A percentile compares a stretch with the other conserved stretches of the same genome.
Conservation (phyloP, 108 stramenopile species). For the Tribonema minus region DNA sequence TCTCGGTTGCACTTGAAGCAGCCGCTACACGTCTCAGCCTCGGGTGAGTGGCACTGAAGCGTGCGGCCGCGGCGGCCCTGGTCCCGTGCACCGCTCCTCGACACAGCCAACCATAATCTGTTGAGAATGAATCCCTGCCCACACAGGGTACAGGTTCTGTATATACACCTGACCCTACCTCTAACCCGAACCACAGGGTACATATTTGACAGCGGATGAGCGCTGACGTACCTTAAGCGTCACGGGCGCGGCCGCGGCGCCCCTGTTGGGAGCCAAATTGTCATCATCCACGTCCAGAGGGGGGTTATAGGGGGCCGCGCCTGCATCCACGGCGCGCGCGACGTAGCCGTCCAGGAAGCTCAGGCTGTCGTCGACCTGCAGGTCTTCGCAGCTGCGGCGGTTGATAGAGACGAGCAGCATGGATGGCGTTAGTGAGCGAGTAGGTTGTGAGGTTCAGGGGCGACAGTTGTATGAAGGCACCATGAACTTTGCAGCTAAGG, state of each 20-base stretch:
- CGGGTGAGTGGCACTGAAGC: too few species aligned
- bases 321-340: conserved; percentile 70
- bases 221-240: conserved; percentile 83
- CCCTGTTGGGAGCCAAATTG: too few species aligned
- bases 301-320: conserved; percentile 72
- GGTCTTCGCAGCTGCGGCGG: too few species aligned
- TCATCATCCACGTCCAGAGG: conserved; percentile 55
- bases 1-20: too few species aligned
- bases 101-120: conserved; percentile 39
- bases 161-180: conserved; percentile 1
- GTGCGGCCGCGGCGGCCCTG: too few species aligned
- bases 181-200: conserved; percentile 9
- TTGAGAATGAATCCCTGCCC: conserved; percentile 15
- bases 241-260: too few species aligned
- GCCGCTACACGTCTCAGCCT: too few species aligned
- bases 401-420: too few species aligned
- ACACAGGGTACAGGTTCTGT: not conserved
- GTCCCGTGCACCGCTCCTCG: too few species aligned
- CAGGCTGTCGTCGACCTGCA: conserved; percentile 80
- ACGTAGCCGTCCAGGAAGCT: conserved; percentile 82
- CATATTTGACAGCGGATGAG: conserved; percentile 40
- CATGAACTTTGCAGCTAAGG: not conserved
- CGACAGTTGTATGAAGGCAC: not conserved
- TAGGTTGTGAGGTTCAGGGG: not conserved
- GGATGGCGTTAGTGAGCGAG: conserved; percentile 1